phyloP scores from a whole-genome alignment of 2,329 filamentous ascomycete genomes.

The Dactylonectria estremocensis region DNA sequence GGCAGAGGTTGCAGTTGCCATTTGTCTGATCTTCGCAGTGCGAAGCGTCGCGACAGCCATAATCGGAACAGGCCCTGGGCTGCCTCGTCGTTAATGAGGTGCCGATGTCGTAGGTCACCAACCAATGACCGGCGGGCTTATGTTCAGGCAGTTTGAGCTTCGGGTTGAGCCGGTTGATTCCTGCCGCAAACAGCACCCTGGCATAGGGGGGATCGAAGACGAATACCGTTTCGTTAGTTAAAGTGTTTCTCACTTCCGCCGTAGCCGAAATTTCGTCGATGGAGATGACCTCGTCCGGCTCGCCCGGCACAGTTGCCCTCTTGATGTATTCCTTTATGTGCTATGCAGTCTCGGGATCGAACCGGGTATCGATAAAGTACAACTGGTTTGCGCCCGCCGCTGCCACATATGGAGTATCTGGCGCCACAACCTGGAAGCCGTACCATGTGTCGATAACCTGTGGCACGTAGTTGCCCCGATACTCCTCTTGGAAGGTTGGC shows the following conservation, averaged over 20 bases:
- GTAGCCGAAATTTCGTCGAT: not conserved
- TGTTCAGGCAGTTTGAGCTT: not conserved
- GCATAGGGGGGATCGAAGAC: not conserved
- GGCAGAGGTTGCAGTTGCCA: not conserved
- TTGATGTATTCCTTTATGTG: not conserved
- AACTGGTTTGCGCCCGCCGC: not conserved
- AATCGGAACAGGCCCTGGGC: not conserved
- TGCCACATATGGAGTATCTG: conserved; percentile 5
- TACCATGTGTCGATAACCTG: not conserved
- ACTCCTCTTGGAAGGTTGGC: conserved; percentile 2
- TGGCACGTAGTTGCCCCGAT: not conserved
- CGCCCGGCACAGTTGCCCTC: not conserved
- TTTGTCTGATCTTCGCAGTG: not conserved
- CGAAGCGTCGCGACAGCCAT: not conserved
- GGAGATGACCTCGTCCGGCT: not conserved
- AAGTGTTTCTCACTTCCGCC: not conserved
- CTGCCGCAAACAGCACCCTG: not conserved
- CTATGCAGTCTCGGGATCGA: conserved; percentile 1
- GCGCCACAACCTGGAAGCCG: not conserved
- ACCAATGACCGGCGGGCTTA: conserved; percentile 3
- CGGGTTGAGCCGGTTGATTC: not conserved
- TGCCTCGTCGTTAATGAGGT: not conserved
- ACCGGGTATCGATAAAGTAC: conserved; percentile 4
- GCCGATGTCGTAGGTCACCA: not conserved
- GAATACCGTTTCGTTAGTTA: not conserved